phyloP scores from a whole-genome alignment of 2,329 filamentous ascomycete genomes.

The Aspergillus fumigatus region DNA sequence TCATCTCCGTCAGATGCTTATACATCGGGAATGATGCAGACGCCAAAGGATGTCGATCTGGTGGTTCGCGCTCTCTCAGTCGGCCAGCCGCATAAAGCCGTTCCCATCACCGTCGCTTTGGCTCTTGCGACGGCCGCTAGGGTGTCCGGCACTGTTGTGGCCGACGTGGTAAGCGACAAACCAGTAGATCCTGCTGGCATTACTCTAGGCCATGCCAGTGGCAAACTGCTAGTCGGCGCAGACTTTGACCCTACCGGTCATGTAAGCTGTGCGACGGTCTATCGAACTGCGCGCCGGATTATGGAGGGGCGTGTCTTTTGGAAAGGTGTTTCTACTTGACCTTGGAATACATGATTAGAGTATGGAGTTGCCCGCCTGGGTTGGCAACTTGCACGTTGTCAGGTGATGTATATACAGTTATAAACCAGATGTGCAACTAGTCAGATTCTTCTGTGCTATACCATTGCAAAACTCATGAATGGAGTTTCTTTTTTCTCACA shows the following conservation, averaged over 20 bases:
- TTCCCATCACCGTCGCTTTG: slow-evolving; percentile 53
- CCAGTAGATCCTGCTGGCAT: slow-evolving; percentile 32
- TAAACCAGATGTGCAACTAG: not conserved
- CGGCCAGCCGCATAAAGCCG: slow-evolving; percentile 53
- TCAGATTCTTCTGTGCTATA: not conserved
- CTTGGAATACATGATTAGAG: not conserved
- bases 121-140: slow-evolving; percentile 48
- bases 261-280: slow-evolving; percentile 41
- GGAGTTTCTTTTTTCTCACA: not conserved
- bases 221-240: slow-evolving; percentile 42
- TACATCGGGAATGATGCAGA: slow-evolving; percentile 6
- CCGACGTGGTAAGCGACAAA: slow-evolving; percentile 23
- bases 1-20: slow-evolving; percentile 25
- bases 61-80: slow-evolving; percentile 51
- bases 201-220: slow-evolving; percentile 45
- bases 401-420: not conserved
- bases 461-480: not conserved
- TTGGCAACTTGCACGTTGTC: not conserved
- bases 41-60: slow-evolving; percentile 37
- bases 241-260: slow-evolving; percentile 33
- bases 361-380: not conserved
- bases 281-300: slow-evolving; percentile 45
- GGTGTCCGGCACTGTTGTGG: slow-evolving; percentile 39
- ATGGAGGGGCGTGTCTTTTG: slow-evolving; percentile 47
- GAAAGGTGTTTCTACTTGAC: slow-evolving; percentile 16